Base-by-base conservation (phyloP, 2,329 filamentous ascomycete genomes). In the Aspergillus flavus region DNA sequence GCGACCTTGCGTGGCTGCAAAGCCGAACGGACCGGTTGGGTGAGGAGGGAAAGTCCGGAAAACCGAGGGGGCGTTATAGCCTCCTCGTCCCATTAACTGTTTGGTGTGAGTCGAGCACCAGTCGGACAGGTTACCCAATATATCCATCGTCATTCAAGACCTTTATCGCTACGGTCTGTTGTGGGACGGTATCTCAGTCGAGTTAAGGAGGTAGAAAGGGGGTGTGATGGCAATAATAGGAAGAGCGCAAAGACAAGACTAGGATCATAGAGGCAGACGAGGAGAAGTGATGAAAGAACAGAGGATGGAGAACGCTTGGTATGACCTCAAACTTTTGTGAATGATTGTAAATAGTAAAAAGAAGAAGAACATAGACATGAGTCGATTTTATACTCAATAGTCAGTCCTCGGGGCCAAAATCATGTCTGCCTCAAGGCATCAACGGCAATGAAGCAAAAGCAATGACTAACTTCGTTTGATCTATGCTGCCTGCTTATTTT, bases 31-130 rank as follows among this genome's bases (percentile, higher is more conserved):
- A 39, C 16, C 30, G 43, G 12, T 34, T 11, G 23, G 23, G 54
- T 52, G 55, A 52, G n/a, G 52, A 57, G 12, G 57, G 56, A 58
- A 59, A 50, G 28, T 55, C 28, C 41, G 46, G 46, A 65, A 53
- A 63, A 43, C 50, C 53, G 57, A 55, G 26, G 67, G 59, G 14
- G 57, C 57, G 70, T 79, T 78, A 68, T 78, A 78, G 50, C 75
- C 77, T 45, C 77, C 77, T 65, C 79, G 75, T 56, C 78, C 79
- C 76, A 78, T 78, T 64, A 59, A 66, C 58, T 36, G 32, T 30
- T 36, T 23, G 19, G 28, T 23, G 12, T 34, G 14, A 26, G 6
- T 23, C 12, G 21, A 55, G 52, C 21, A 23, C 19, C 21, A 39
- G 30, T 12, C 16, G 21, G 16, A 41, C 32, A 21, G 11, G 19